These are phyloP conservation scores for Pleurotus tuoliensis DNA, from an alignment of 768 basidiomycete species.

Conservation along the genomic window DNA sequence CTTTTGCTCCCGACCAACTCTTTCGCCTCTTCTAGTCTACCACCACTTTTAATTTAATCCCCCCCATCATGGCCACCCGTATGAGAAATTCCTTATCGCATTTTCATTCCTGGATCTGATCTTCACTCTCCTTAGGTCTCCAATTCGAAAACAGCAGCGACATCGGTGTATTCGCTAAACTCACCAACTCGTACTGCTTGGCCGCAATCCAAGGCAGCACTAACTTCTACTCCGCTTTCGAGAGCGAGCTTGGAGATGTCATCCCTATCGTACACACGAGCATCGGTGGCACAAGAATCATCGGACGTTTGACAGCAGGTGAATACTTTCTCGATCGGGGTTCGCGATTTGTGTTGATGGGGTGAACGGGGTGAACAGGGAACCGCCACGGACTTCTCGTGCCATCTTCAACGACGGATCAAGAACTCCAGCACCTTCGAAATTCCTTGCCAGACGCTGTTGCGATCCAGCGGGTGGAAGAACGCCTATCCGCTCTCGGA, in stretches of 20 bases:
- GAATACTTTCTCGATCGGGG: constrained; percentile 12
- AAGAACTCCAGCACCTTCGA: constrained; percentile 95
- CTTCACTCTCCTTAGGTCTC: constrained; percentile 49
- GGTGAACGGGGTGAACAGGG: constrained; percentile 37
- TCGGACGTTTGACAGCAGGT: constrained; percentile 93
- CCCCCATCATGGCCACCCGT: constrained; percentile 45
- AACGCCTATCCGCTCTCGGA: constrained; percentile 93
- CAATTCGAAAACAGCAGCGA: constrained; percentile 95
- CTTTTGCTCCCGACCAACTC: constrained; percentile 1
- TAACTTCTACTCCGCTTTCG: constrained; percentile 98
- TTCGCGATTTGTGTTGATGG: neutral
- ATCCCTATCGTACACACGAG: constrained; percentile 95
- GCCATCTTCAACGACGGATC: constrained; percentile 93
- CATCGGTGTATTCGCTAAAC: constrained; percentile 94
- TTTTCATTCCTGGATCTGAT: neutral
- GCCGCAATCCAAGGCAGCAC: constrained; percentile 90
- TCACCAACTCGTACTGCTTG: constrained; percentile 98
- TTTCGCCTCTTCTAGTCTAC: neutral
- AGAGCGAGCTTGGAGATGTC: constrained; percentile 89
- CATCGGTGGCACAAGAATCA: constrained; percentile 90
- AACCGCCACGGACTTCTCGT: constrained; percentile 98
- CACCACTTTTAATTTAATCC: neutral
- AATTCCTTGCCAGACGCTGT: constrained; percentile 93
- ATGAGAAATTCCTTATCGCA: constrained; percentile 13
- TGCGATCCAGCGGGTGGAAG: constrained; percentile 93